A percentile compares a stretch with the other conserved stretches of the same genome.
These are phyloP conservation scores for Graphilbum fragrans DNA, from an alignment of 2,329 filamentous ascomycete species.

Conservation along the genomic window DNA sequence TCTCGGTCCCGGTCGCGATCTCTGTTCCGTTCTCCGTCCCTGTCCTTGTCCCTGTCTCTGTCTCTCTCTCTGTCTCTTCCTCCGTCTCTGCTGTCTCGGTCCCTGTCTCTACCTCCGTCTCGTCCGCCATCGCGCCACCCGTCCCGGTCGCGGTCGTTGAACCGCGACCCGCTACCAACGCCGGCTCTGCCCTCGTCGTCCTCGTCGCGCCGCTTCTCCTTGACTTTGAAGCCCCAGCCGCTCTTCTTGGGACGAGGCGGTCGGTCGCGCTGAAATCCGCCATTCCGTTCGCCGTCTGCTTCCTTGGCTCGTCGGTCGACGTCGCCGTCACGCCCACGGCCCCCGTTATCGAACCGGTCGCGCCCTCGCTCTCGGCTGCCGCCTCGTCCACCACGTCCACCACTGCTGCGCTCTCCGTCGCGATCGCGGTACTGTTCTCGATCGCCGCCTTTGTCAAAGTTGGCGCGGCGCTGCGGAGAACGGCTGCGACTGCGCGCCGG, in stretches of 20 bases:
- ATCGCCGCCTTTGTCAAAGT: constrained; percentile 1
- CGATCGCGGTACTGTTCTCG: constrained; percentile 15
- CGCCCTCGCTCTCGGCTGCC: not conserved
- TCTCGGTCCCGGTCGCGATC: constrained; percentile 12
- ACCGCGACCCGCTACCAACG: not conserved
- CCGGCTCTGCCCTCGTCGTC: constrained; percentile 24
- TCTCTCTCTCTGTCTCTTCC: constrained; percentile 5
- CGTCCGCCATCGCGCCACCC: constrained; percentile 4
- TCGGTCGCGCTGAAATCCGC: constrained; percentile 18
- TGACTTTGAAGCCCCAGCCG: constrained; percentile 42
- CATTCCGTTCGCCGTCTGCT: constrained; percentile 1
- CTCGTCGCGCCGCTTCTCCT: constrained; percentile 38
- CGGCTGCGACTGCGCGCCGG: constrained; percentile 3
- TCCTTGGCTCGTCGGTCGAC: constrained; percentile 14
- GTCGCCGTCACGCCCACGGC: constrained; percentile 12
- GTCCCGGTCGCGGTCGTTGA: not conserved
- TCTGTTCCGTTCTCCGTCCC: constrained; percentile 16
- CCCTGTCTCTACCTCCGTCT: constrained; percentile 20
- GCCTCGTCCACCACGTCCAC: constrained; percentile 11
- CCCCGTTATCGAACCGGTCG: constrained; percentile 13
- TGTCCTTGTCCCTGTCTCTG: constrained; percentile 19
- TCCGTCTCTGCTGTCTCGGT: constrained; percentile 13
- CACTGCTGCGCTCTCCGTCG: constrained; percentile 12
- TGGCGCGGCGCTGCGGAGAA: constrained; percentile 1
- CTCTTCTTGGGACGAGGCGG: constrained; percentile 10